Conservation (phyloP, 2,329 filamentous ascomycete genomes). For the Xylariomycetidae sp. region DNA sequence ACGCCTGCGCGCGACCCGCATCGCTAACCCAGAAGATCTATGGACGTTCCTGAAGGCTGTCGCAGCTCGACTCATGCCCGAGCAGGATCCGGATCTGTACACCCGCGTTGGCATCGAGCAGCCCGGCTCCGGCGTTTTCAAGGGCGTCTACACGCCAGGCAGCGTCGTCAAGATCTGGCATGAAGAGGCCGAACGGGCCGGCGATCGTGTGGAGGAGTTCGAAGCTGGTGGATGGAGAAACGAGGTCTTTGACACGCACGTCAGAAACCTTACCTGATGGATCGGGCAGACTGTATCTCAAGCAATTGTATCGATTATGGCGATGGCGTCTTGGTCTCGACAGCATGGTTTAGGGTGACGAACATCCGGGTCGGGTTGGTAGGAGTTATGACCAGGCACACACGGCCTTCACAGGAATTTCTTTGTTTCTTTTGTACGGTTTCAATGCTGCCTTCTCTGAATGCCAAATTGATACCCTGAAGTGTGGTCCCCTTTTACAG, state of each 20-base stretch:
- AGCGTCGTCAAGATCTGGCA: conserved; percentile 89
- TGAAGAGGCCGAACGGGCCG: conserved; percentile 64
- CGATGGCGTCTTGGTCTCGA: too few species aligned
- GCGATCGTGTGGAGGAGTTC: conserved; percentile 65
- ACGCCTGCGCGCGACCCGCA: conserved; percentile 75
- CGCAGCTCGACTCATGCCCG: conserved; percentile 65
- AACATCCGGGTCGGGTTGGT: too few species aligned
- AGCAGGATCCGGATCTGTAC: conserved; percentile 70
- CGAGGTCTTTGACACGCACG: conserved; percentile 61
- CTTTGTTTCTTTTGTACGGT: too few species aligned
- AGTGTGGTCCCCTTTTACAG: too few species aligned
- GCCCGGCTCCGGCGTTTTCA: conserved; percentile 58
- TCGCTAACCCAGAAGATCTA: conserved; percentile 73
- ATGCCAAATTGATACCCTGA: too few species aligned
- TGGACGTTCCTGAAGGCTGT: conserved; percentile 79
- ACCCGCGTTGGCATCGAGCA: conserved; percentile 62
- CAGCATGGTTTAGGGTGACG: too few species aligned
- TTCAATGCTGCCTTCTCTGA: too few species aligned
- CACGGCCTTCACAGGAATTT: too few species aligned
- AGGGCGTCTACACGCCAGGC: conserved; percentile 79
- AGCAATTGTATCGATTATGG: too few species aligned
- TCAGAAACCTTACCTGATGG: conserved; percentile 10
- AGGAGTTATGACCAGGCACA: too few species aligned
- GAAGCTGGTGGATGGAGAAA: conserved; percentile 39
- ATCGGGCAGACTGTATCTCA: too few species aligned